Evolutionary conservation across 1,284 basidiomycete genomes (phyloP).

Genomic region (Xerocomus minutiporus): DNA sequence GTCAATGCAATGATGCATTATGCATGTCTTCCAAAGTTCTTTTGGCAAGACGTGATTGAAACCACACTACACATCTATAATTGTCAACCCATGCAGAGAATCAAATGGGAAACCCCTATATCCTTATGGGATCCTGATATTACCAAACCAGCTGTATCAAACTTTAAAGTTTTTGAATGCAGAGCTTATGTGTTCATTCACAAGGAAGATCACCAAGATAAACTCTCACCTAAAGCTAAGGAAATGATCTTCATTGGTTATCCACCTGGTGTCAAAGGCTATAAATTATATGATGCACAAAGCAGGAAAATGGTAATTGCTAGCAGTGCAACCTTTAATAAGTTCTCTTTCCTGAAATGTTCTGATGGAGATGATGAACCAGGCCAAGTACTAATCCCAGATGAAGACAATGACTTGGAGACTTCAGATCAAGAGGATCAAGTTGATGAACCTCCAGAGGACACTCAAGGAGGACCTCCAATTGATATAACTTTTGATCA

Average conservation of each 20-base stretch:
- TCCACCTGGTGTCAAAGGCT: no score
- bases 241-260: background rate
- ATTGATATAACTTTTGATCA: no score
- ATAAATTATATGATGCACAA: no score
- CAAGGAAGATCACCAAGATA: background rate
- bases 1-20: background rate
- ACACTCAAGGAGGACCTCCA: no score
- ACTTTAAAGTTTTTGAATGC: background rate
- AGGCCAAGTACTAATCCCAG: no score
- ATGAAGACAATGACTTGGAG: no score
- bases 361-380: no score
- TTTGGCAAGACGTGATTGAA: background rate
- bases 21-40: background rate
- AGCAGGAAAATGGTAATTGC: no score
- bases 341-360: no score
- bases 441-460: no score
- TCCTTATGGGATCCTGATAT: background rate
- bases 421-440: no score
- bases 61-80: background rate
- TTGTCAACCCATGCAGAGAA: background rate
- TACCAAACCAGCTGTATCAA: background rate
- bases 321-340: no score
- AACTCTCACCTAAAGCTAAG: background rate
- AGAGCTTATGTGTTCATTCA: background rate
- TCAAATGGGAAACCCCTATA: background rate